Conservation (phyloP, 441 rosid genomes). For the Brassica balearica region DNA sequence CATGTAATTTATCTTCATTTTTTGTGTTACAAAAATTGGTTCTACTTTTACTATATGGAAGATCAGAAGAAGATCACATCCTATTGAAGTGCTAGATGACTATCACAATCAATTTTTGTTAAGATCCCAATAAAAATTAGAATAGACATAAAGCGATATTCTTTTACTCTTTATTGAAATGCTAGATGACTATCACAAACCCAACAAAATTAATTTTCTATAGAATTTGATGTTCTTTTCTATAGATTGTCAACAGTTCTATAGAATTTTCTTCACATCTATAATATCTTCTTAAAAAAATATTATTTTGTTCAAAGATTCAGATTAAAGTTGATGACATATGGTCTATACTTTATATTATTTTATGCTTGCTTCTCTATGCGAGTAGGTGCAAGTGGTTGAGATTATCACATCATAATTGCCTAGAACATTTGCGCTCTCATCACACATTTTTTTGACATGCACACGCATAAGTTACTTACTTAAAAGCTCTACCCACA, state of each 20-base stretch:
- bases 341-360: constrained; percentile 5
- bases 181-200: not conserved
- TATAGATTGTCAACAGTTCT: not conserved
- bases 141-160: not conserved
- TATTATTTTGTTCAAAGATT: not conserved
- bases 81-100: not conserved
- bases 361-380: constrained; percentile 8
- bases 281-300: too few species aligned
- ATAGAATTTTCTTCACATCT: not conserved
- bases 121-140: not conserved
- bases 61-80: not conserved
- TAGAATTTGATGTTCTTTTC: not conserved
- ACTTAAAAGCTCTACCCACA: constrained; percentile 11
- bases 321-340: not conserved
- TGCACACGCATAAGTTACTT: constrained; percentile 34
- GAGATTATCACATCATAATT: constrained; percentile 41
- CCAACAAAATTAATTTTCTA: not conserved
- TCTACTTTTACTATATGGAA: not conserved
- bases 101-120: not conserved
- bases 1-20: not conserved
- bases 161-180: too few species aligned
- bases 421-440: constrained; percentile 28
- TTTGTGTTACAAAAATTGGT: not conserved
- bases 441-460: constrained; percentile 21
- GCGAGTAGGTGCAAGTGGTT: constrained; percentile 39